phyloP scores from a whole-genome alignment of 805 yeast species.

The Schizosaccharomyces japonicus region DNA sequence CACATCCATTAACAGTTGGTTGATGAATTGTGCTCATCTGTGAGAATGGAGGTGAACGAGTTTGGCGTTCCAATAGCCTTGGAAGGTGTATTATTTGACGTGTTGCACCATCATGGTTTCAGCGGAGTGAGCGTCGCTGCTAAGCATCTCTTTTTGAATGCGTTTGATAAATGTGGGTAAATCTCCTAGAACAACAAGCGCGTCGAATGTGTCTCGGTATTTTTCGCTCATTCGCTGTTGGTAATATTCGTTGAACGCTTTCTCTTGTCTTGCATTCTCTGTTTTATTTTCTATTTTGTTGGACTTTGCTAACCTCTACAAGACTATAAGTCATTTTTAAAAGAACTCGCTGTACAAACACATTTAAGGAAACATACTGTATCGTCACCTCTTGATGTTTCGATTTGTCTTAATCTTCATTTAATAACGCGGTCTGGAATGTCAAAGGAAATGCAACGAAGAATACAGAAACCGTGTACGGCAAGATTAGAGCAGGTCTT shows the following conservation, averaged over 20 bases:
- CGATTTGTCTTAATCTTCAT: not conserved
- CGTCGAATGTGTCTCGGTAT: too few relatives aligned
- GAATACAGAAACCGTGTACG: too few relatives aligned
- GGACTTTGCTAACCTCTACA: not conserved
- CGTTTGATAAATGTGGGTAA: not conserved
- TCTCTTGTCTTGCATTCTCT: too few relatives aligned
- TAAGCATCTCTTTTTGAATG: not conserved
- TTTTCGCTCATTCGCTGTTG: too few relatives aligned
- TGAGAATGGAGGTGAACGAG: too few relatives aligned
- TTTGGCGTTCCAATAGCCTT: too few relatives aligned
- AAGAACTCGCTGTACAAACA: not conserved
- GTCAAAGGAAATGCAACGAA: not conserved
- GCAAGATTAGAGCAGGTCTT: too few relatives aligned
- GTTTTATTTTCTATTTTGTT: too few relatives aligned
- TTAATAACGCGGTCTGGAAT: not conserved
- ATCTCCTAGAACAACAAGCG: too few relatives aligned
- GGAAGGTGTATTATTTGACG: not conserved
- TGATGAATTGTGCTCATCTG: too few relatives aligned
- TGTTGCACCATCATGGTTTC: not conserved
- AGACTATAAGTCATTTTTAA: not conserved
- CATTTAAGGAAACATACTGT: not conserved
- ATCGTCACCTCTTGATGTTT: not conserved
- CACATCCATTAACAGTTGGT: too few relatives aligned
- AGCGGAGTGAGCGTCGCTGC: not conserved
- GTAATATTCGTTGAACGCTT: too few relatives aligned